These are phyloP conservation scores for Betula pendula DNA, from an alignment of 306 rosid genomes.

Conservation along the genomic window DNA sequence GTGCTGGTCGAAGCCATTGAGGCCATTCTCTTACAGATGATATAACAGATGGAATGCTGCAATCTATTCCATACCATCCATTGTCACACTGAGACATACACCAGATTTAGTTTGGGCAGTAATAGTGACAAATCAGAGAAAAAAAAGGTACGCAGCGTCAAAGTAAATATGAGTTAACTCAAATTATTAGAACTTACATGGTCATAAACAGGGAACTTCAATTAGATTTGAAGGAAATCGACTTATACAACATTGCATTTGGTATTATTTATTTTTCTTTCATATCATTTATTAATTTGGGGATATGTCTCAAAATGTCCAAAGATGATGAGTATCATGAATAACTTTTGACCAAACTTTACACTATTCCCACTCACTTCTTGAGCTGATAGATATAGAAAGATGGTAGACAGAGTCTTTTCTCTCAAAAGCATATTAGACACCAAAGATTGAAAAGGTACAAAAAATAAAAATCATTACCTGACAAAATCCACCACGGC, in stretches of 20 bases:
- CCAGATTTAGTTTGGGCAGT: conserved; percentile 36
- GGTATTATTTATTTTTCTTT: neutral
- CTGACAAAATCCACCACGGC: conserved; percentile 95
- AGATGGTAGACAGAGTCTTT: conserved; percentile 16
- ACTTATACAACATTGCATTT: neutral
- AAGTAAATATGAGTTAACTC: neutral
- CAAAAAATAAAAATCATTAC: conserved; percentile 35
- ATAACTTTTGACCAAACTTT: neutral
- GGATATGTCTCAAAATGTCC: neutral
- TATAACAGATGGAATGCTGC: conserved; percentile 78
- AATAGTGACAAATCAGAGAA: conserved; percentile 8
- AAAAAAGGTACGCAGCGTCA: conserved; percentile 4
- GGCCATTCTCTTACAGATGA: conserved; percentile 88
- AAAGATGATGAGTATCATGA: neutral
- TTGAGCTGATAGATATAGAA: neutral
- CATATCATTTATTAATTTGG: neutral
- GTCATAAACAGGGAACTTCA: neutral
- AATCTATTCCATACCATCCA: conserved; percentile 98
- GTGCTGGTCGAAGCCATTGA: conserved; percentile 88
- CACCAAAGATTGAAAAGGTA: conserved; percentile 15
- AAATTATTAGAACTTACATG: neutral
- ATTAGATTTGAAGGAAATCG: neutral
- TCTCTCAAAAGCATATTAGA: conserved; percentile 26
- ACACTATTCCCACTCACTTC: neutral
- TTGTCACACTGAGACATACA: conserved; percentile 68